phyloP scores from a whole-genome alignment of 805 yeast species.

The Saccharomycopsis fodiens region DNA sequence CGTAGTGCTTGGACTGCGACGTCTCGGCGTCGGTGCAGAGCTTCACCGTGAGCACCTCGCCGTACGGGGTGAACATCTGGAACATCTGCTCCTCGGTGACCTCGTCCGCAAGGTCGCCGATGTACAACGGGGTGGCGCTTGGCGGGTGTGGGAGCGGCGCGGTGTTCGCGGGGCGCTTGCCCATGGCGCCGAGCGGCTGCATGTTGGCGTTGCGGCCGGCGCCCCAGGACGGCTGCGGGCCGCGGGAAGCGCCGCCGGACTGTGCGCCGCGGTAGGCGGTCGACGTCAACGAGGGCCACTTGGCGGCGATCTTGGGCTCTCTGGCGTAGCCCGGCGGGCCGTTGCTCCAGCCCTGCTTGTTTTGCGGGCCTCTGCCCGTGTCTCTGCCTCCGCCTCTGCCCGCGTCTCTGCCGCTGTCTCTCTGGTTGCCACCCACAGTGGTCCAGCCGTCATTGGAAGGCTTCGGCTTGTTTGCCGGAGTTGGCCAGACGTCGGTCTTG shows the following conservation, averaged over 20 bases:
- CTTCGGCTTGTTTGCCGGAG: too few species aligned
- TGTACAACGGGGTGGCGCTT: constrained; percentile 37
- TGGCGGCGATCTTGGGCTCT: too few species aligned
- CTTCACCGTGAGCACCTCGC: constrained; percentile 49
- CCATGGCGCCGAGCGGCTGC: neutral
- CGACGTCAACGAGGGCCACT: too few species aligned
- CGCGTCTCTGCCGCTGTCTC: neutral
- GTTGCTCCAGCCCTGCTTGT: neutral
- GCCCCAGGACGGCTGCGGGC: neutral
- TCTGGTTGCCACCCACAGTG: neutral
- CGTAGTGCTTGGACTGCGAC: constrained; percentile 61
- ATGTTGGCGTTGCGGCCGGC: constrained; percentile 1
- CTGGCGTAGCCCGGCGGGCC: neutral
- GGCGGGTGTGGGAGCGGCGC: too few species aligned
- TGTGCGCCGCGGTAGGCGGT: neutral
- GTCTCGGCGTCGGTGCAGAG: constrained; percentile 48
- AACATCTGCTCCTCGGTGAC: constrained; percentile 44
- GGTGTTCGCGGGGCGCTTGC: neutral
- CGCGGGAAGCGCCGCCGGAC: neutral
- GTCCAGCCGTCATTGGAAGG: neutral
- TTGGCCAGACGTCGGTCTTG: neutral
- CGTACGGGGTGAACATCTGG: constrained; percentile 34
- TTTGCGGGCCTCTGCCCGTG: neutral
- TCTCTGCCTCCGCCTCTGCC: neutral
- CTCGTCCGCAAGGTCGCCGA: constrained; percentile 50